Evolutionary conservation across 2,329 filamentous ascomycete genomes (phyloP), one percentile per base, ranked within the genome.

Genomic region (Trichoderma sp.): DNA sequence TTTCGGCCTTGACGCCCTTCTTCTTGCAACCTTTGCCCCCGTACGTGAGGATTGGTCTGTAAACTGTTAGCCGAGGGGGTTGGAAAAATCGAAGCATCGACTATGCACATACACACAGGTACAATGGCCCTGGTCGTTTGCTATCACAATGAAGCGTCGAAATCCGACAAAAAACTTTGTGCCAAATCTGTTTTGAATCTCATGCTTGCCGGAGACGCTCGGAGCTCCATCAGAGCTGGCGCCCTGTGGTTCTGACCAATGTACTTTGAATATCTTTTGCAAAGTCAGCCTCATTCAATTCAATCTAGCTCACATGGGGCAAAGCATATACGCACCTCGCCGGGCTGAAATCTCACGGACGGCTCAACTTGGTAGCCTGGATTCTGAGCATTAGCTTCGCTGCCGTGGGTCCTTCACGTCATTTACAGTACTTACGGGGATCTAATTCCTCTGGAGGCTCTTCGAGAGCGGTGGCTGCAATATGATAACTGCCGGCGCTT

Each of bases 21-120:
- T 88, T 89, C 19, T 75, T 81, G 73, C 86, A 88, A 1, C 76
- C 87, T 70, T 83, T 81, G 27, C 79, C 79, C n/a, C 82, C 81
- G 70, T 88, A 88, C 0, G 86, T 88, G 27, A 85, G 77, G 62
- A 89, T 87, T 1, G 86, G 85, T 14, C 86, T 88, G 68, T 5
- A 4, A 40, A 37, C 2, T 10, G 35, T 72, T 19, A 72, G 37
- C 43, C 16, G 43, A 35, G 5, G n/a, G 29, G 16, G 3, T 53
- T 8, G 33, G 33, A n/a, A 7, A 37, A 27, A 19, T 68, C 55
- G 33, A 27, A n/a, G 6, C 14, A 5, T 14, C 16, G 24, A 27
- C n/a, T 5, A 59, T 52, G 27, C 21, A 65, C 69, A 80, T 81
- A 88, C 86, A 88, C 84, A 79, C 86, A 88, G 29, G 81, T 83